Conservation (phyloP, 129 eudicot genomes). For the Cynara cardunculus region DNA sequence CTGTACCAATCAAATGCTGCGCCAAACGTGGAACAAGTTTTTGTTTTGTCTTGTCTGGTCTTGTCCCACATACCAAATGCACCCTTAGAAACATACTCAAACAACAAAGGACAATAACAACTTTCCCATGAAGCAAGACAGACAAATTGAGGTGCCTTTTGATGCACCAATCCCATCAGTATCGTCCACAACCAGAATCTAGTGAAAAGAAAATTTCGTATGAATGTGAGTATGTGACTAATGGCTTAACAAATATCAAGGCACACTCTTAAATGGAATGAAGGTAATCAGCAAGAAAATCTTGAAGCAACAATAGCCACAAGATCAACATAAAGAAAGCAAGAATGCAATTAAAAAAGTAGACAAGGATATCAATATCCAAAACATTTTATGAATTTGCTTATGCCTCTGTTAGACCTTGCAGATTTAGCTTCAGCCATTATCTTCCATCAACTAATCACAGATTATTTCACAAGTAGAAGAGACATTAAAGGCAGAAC, state of each 20-base stretch:
- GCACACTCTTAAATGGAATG: neutral
- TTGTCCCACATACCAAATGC: no score
- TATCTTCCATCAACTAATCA: neutral
- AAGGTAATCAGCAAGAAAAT: neutral
- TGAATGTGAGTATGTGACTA: no score
- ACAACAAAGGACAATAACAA: no score
- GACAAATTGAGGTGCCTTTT: no score
- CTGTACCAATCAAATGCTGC: no score
- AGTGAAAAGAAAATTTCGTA: no score
- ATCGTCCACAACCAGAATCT: no score
- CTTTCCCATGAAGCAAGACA: no score
- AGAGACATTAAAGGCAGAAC: neutral
- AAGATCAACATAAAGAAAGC: neutral
- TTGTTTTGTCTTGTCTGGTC: no score
- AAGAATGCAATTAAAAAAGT: neutral
- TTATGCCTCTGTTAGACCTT: neutral
- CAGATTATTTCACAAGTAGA: constrained; percentile 5
- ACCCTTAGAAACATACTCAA: no score
- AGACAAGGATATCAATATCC: neutral
- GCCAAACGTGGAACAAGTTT: no score
- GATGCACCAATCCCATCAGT: no score
- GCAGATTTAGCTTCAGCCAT: constrained; percentile 3
- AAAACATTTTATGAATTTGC: neutral
- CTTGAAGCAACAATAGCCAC: neutral
- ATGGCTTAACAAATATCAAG: neutral